A percentile compares a stretch with the other conserved stretches of the same genome.
Conservation (phyloP, 192 early-diverging fungal genomes). For the Umbelopsis isabellina region DNA sequence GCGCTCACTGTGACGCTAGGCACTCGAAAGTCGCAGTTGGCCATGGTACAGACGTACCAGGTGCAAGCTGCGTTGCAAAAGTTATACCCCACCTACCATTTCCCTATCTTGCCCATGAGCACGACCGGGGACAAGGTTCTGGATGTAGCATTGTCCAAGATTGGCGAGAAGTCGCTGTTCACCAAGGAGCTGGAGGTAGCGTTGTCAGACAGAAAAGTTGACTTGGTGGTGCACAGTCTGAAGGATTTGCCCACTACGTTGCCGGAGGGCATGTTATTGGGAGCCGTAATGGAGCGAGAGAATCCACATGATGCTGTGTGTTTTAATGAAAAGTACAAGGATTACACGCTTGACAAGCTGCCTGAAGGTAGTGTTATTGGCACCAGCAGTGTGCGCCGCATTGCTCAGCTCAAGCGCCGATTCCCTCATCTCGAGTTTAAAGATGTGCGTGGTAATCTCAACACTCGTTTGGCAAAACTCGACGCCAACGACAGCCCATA, state of each 20-base stretch:
- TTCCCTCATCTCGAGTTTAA: conserved; percentile 79
- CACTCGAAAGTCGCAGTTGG: conserved; percentile 85
- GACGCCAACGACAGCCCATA: conserved; percentile 73
- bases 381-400: conserved; percentile 85
- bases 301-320: conserved; percentile 91
- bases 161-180: conserved; percentile 90
- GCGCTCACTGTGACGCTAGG: conserved; percentile 44
- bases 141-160: conserved; percentile 82
- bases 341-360: conserved; percentile 59
- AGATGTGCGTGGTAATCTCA: conserved; percentile 85
- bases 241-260: conserved; percentile 92
- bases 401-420: conserved; percentile 79
- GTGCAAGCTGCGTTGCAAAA: conserved; percentile 61
- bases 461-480: conserved; percentile 87
- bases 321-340: conserved; percentile 32
- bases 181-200: conserved; percentile 90
- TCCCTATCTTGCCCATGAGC: conserved; percentile 64
- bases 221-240: conserved; percentile 91
- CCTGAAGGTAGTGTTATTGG: conserved; percentile 80
- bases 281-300: conserved; percentile 84
- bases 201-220: conserved; percentile 64
- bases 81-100: conserved; percentile 45
- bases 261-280: conserved; percentile 80
- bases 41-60: conserved; percentile 83
- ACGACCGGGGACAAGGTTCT: conserved; percentile 84